A percentile compares a stretch with the other conserved stretches of the same genome.
These are phyloP conservation scores for Colletotrichum plurivorum DNA, from an alignment of 2,329 filamentous ascomycete genomes.

Conservation along the genomic window DNA sequence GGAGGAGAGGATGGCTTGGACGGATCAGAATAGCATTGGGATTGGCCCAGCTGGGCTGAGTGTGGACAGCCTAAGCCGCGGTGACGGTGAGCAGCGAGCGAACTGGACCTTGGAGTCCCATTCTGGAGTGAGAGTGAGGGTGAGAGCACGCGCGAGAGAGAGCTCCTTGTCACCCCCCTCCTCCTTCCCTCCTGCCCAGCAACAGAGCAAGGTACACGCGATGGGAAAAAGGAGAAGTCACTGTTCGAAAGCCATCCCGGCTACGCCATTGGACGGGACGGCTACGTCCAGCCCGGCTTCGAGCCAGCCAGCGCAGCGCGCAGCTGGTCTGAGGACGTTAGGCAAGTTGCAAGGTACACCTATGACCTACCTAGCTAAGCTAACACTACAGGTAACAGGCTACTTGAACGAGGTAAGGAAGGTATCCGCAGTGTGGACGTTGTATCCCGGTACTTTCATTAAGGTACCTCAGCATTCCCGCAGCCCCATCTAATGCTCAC, in stretches of 20 bases:
- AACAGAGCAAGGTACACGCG: constrained; percentile 7
- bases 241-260: constrained; percentile 4
- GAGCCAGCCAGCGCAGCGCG: not conserved
- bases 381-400: too few species aligned
- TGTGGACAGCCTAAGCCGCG: constrained; percentile 18
- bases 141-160: not conserved
- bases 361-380: too few species aligned
- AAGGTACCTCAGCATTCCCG: not conserved
- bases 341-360: too few species aligned
- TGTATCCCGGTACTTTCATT: not conserved
- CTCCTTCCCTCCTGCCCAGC: not conserved
- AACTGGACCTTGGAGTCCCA: too few species aligned
- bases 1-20: constrained; percentile 40
- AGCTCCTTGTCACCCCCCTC: not conserved
- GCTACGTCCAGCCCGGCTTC: not conserved
- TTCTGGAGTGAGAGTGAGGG: not conserved
- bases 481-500: constrained; percentile 25
- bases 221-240: constrained; percentile 35
- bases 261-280: not conserved
- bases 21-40: constrained; percentile 38
- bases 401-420: too few species aligned
- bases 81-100: constrained; percentile 10
- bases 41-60: constrained; percentile 35
- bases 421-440: too few species aligned
- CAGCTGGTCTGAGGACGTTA: not conserved